Conservation (phyloP, 1,139 yeast species). For the Pichia cactophila region DNA sequence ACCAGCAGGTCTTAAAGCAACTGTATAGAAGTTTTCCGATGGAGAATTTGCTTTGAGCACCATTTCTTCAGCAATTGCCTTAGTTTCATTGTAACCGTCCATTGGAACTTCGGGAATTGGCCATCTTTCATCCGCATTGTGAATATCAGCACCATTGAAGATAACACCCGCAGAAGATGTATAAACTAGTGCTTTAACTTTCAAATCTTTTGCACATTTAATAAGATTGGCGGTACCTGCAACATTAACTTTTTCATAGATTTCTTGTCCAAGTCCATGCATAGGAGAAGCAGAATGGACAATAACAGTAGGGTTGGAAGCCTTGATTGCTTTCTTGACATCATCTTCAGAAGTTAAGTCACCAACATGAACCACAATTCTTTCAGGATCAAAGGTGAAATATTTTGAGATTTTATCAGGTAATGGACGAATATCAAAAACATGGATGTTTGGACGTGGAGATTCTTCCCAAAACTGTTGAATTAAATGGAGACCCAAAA, state of each 20-base stretch:
- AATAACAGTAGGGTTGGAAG: slow-evolving; percentile 61
- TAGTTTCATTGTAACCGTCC: slow-evolving; percentile 96
- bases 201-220: slow-evolving; percentile 49
- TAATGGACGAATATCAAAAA: slow-evolving; percentile 84
- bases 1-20: slow-evolving; percentile 94
- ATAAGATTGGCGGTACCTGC: slow-evolving; percentile 77
- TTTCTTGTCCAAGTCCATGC: slow-evolving; percentile 73
- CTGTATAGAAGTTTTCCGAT: slow-evolving; percentile 54
- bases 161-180: slow-evolving; percentile 98
- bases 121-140: slow-evolving; percentile 89
- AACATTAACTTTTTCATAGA: slow-evolving; percentile 86
- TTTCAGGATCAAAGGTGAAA: slow-evolving; percentile 60
- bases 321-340: slow-evolving; percentile 53
- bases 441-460: slow-evolving; percentile 72
- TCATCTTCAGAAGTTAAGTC: slow-evolving; percentile 75
- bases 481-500: slow-evolving; percentile 83
- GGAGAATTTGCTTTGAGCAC: slow-evolving; percentile 64
- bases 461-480: slow-evolving; percentile 67
- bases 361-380: slow-evolving; percentile 63
- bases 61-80: slow-evolving; percentile 82
- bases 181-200: slow-evolving; percentile 67
- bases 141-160: slow-evolving; percentile 85
- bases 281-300: slow-evolving; percentile 97
- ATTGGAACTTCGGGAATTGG: slow-evolving; percentile 87
- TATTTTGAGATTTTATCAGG: slow-evolving; percentile 63